Conservation (phyloP, 768 basidiomycete species). For the Pulveroboletus ravenelii region DNA sequence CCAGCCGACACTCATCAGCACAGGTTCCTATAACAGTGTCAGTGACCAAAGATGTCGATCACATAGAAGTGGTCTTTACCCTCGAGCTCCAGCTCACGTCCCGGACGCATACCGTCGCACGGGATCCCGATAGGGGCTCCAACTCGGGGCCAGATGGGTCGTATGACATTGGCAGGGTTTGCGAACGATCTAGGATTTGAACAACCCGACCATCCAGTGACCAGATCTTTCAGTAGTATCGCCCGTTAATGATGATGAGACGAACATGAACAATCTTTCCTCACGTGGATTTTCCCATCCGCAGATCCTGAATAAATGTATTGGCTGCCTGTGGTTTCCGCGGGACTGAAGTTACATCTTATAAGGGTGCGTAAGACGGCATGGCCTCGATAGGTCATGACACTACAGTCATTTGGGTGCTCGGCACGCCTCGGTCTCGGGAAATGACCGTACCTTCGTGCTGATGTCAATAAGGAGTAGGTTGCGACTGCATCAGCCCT, state of each 20-base stretch:
- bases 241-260: slow-evolving; percentile 1
- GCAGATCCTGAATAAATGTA: slow-evolving; percentile 94
- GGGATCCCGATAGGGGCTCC: slow-evolving; percentile 24
- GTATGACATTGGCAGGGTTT: slow-evolving; percentile 61
- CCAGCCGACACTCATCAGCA: slow-evolving; percentile 92
- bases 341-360: slow-evolving; percentile 93
- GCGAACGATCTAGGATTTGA: slow-evolving; percentile 77
- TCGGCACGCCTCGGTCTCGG: slow-evolving; percentile 55
- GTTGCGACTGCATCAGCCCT: slow-evolving; percentile 14
- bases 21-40: slow-evolving; percentile 58
- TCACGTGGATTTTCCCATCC: slow-evolving; percentile 80
- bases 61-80: slow-evolving; percentile 34
- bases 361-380: slow-evolving; percentile 87
- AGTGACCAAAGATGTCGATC: neutral
- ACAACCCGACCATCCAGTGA: slow-evolving; percentile 85
- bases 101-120: slow-evolving; percentile 59
- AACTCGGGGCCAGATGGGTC: slow-evolving; percentile 68
- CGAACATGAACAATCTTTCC: slow-evolving; percentile 18
- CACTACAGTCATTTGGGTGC: slow-evolving; percentile 87
- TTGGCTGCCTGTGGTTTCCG: slow-evolving; percentile 84
- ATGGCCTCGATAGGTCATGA: slow-evolving; percentile 95
- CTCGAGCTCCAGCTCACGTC: slow-evolving; percentile 95
- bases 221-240: slow-evolving; percentile 65
- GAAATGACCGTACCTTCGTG: slow-evolving; percentile 56
- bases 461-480: slow-evolving; percentile 8